A percentile compares a stretch with the other conserved stretches of the same genome.
These are phyloP conservation scores for Thelonectria discophora DNA, from an alignment of 2,329 filamentous ascomycete species.

Conservation along the genomic window DNA sequence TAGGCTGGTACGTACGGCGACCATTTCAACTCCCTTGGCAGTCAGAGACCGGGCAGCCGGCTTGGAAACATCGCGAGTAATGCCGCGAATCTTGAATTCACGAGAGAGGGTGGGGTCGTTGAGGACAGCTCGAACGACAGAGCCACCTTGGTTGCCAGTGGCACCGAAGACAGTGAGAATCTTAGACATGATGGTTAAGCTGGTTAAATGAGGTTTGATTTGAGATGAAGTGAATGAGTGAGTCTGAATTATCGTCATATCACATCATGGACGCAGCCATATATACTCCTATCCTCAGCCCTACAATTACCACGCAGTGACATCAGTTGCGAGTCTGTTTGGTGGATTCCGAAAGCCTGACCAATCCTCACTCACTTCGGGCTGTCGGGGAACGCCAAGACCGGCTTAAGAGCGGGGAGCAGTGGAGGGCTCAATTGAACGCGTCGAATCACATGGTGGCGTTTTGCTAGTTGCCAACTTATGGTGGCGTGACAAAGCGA, in stretches of 20 bases:
- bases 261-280: background rate
- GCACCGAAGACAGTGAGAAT: constrained; percentile 12
- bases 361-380: constrained; percentile 20
- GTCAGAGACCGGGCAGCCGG: background rate
- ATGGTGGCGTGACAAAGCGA: constrained; percentile 20
- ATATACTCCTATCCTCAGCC: constrained; percentile 1
- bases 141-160: constrained; percentile 9
- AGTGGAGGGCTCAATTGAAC: background rate
- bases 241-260: background rate
- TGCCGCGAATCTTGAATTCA: background rate
- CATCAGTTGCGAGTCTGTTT: constrained; percentile 11
- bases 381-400: constrained; percentile 39
- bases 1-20: background rate
- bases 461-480: constrained; percentile 11
- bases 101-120: background rate
- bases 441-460: constrained; percentile 9
- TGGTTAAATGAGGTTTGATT: background rate
- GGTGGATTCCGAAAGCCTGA: constrained; percentile 17
- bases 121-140: constrained; percentile 5
- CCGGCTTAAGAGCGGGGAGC: background rate
- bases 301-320: background rate
- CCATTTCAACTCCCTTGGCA: constrained; percentile 7
- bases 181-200: constrained; percentile 2
- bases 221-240: background rate
- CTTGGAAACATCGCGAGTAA: constrained; percentile 6